Base-by-base conservation (phyloP, 1,284 basidiomycete species). In the Rhodotorula sp. region DNA sequence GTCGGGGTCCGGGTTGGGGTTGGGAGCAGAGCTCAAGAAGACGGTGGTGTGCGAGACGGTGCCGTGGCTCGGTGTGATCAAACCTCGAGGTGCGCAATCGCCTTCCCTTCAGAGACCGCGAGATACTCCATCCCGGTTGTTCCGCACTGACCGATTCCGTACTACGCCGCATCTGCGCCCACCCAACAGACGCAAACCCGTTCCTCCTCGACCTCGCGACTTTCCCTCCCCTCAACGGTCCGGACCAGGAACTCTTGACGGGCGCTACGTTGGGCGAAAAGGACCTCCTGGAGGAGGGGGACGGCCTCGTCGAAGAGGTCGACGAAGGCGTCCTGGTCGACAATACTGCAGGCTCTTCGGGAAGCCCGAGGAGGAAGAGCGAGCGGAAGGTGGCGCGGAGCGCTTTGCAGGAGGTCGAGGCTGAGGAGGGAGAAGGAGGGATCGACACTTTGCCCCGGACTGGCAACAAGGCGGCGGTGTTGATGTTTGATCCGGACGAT, bases 31-130 rank as follows among this genome's bases (percentile, higher is more conserved):
- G 28, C 54, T 55, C 15, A 78, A 78, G 62, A 67, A 66, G 15
- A 75, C 76, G 1, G 63, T 83, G 43, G 73, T 79, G 14, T 71
- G 70, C 0, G 82, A 83, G 70, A 58, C 79, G 18, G 72, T 82
- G 26, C 82, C 83, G 8, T 80, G 79, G 77, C 74, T 82, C 59
- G 76, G 80, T 56, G 80, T 81, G 67, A 78, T 82, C 18, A 79
- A 64, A 50, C 63, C 80, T 47, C 34, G 63, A 2, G 47, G 78
- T n/a, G 73, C 76, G 34, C 65, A 68, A 1, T 34, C 7, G 5
- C 7, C 34, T 8, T 34, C 6, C 45, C 45, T 54, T n/a, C 26
- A 10, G 19, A 31, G 8, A 45, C 49, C 28, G 48, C 7, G 19
- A 43, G 12, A 10, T 43, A 12, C 38, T 43, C 38, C 38, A 43